Percentiles rank a stretch among this genome's conserved stretches.
Evolutionary conservation across 352 stramenopile species (phyloP).

Genomic region (Phytophthora citrophthora): DNA sequence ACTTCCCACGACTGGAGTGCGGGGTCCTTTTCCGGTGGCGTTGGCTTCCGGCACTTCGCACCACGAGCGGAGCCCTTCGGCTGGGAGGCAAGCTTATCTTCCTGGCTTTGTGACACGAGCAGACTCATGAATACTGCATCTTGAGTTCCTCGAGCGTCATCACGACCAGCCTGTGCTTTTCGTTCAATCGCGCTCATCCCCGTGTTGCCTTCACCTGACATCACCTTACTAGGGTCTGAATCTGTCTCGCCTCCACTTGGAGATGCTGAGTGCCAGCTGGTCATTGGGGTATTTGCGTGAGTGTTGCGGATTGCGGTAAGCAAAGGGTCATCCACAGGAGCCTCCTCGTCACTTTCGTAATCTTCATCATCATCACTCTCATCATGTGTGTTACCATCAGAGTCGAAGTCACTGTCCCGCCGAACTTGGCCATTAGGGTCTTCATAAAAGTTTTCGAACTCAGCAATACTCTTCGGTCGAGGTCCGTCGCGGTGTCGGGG

Average conservation of each 20-base stretch:
- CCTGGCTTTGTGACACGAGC: constrained; percentile 59
- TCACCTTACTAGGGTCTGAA: constrained; percentile 36
- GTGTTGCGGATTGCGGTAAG: constrained; percentile 70
- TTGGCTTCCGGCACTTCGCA: constrained; percentile 44
- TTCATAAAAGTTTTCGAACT: constrained; percentile 71
- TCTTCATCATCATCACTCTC: constrained; percentile 44
- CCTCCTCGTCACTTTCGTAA: constrained; percentile 40
- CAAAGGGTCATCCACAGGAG: constrained; percentile 51
- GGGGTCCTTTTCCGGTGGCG: constrained; percentile 56
- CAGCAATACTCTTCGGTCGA: constrained; percentile 56
- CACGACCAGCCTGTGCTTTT: constrained; percentile 59
- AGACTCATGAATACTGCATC: constrained; percentile 76
- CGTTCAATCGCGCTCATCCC: constrained; percentile 74
- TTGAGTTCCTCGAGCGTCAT: constrained; percentile 60
- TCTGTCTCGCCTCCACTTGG: constrained; percentile 17
- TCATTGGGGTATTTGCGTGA: constrained; percentile 63
- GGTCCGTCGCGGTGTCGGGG: constrained; percentile 65
- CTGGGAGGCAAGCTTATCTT: constrained; percentile 47
- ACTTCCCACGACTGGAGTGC: constrained; percentile 75
- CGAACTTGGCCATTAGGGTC: constrained; percentile 24
- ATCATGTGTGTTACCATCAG: constrained; percentile 22
- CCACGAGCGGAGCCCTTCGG: constrained; percentile 28
- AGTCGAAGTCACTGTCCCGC: constrained; percentile 34
- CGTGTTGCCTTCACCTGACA: constrained; percentile 73
- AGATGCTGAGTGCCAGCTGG: constrained; percentile 67